Conservation (phyloP, 2,329 filamentous ascomycete genomes). For the Talaromyces verruculosus region DNA sequence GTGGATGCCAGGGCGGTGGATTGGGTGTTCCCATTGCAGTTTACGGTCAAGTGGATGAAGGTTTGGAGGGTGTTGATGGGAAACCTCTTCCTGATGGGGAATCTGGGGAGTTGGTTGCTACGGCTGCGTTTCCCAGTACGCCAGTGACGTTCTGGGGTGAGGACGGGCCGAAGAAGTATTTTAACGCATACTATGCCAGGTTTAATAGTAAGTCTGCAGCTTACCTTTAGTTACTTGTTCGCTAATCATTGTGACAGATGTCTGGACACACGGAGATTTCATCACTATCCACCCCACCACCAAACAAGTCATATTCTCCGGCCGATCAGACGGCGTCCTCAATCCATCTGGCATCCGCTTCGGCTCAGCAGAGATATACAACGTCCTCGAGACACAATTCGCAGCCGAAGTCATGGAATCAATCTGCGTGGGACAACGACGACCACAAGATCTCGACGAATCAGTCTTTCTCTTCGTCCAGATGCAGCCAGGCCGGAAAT, state of each 20-base stretch:
- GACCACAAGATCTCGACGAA: conserved; percentile 52
- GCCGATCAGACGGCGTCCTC: conserved; percentile 66
- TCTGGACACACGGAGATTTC: conserved; percentile 84
- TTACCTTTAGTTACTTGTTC: too few relatives aligned
- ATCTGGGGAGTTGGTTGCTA: conserved; percentile 73
- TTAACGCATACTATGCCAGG: conserved; percentile 56
- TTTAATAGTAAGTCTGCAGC: conserved; percentile 46
- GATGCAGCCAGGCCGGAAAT: conserved; percentile 59
- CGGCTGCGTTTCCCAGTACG: conserved; percentile 71
- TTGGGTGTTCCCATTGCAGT: conserved; percentile 57
- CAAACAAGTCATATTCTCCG: conserved; percentile 47
- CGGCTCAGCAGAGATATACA: conserved; percentile 77
- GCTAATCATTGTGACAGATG: conserved; percentile 30
- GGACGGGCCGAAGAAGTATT: conserved; percentile 57
- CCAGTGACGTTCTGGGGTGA: conserved; percentile 64
- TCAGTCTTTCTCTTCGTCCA: conserved; percentile 59
- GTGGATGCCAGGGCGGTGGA: conserved; percentile 56
- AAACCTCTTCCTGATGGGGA: conserved; percentile 60
- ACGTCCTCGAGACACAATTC: conserved; percentile 62
- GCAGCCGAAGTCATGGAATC: conserved; percentile 64
- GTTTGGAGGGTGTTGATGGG: conserved; percentile 49
- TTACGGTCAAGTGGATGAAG: conserved; percentile 58
- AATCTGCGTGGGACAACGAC: conserved; percentile 76
- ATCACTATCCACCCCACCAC: conserved; percentile 68
- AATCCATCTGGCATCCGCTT: conserved; percentile 79